Base-by-base conservation (phyloP, 192 early-diverging fungal genomes). In the Coemansia sp. region DNA sequence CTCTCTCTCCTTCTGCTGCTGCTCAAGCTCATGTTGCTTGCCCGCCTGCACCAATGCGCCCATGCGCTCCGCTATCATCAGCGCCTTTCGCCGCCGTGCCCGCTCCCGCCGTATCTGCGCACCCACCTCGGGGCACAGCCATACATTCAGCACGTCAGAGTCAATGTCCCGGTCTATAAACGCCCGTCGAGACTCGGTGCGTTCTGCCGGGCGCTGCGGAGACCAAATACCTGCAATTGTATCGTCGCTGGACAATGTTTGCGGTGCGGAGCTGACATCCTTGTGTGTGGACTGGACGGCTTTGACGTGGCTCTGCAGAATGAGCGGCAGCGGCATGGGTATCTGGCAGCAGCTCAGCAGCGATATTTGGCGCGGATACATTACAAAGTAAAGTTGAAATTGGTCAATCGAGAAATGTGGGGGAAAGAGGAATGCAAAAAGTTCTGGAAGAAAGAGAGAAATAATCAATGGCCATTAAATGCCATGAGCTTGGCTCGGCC, bases 121-220 rank as follows among this genome's bases (percentile, higher is more conserved):
- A 4, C 59, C 61, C 6, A 73, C 49, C 41, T 73, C 76, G 4
- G 71, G 71, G 53, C 76, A 73, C 55, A 61, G 15, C 76, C 76
- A 79, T 5, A 60, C 57, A 50, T 62, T 63, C 4, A 69, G 29
- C 49, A 48, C 17, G 8, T 59, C 61, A 6, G 35, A 17, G 35
- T 17, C 56, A 8, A 47, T 49, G 29, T 38, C 22, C 17, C 48
- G 50, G 27, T 57, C 41, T 21, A 24, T 5, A 10, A 6, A 35
- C 35, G 35, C 21, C 23, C 48, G 61, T 51, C 22, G 17, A 21
- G 56, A 56, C 41, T 55, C 53, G 24, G 12, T 14, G 23, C 4
- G 17, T 0, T 55, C 25, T 15, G 56, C 65, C 5, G 65, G 15
- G 19, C 52, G 23, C 2, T 32, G 53, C 14, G 73, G 73, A 10